A percentile compares a stretch with the other conserved stretches of the same genome.
phyloP scores from a whole-genome alignment of 192 early-diverging fungal species.

The Pilobolus umbonatus region DNA sequence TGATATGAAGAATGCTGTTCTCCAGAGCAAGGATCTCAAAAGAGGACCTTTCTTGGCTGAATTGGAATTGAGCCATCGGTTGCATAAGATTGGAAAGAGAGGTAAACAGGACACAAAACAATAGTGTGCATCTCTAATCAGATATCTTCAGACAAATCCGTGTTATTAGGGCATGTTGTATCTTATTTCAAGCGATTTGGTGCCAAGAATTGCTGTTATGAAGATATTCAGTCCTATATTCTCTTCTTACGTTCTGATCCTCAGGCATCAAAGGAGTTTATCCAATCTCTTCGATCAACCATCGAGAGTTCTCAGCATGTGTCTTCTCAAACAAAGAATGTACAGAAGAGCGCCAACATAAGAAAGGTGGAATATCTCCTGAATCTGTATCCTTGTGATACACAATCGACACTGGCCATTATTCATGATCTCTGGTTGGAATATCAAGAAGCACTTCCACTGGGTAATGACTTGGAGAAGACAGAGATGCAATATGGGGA shows the following conservation, averaged over 20 bases:
- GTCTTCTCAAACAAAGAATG: conserved; percentile 27
- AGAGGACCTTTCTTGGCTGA: conserved; percentile 72
- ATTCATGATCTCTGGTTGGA: conserved; percentile 33
- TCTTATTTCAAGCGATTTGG: conserved; percentile 63
- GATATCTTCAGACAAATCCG: conserved; percentile 1
- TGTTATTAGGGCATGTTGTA: conserved; percentile 37
- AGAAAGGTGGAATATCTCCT: conserved; percentile 38
- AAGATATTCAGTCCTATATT: conserved; percentile 65
- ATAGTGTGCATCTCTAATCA: background rate
- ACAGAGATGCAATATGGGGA: conserved; percentile 78
- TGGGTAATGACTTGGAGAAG: conserved; percentile 54
- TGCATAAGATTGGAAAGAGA: conserved; percentile 30
- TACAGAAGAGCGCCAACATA: conserved; percentile 34
- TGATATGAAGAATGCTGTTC: conserved; percentile 35
- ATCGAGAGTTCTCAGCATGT: conserved; percentile 36
- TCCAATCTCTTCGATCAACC: conserved; percentile 25
- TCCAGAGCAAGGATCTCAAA: conserved; percentile 35
- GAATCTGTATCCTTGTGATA: conserved; percentile 5
- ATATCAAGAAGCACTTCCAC: conserved; percentile 40
- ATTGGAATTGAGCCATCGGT: conserved; percentile 50
- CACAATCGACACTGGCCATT: conserved; percentile 17
- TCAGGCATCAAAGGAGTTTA: conserved; percentile 30
- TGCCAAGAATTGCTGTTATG: conserved; percentile 63
- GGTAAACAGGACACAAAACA: conserved; percentile 20
- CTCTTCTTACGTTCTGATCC: conserved; percentile 16